These are phyloP conservation scores for Leishmania arabica DNA, from an alignment of 208 protist genomes.

Conservation along the genomic window DNA sequence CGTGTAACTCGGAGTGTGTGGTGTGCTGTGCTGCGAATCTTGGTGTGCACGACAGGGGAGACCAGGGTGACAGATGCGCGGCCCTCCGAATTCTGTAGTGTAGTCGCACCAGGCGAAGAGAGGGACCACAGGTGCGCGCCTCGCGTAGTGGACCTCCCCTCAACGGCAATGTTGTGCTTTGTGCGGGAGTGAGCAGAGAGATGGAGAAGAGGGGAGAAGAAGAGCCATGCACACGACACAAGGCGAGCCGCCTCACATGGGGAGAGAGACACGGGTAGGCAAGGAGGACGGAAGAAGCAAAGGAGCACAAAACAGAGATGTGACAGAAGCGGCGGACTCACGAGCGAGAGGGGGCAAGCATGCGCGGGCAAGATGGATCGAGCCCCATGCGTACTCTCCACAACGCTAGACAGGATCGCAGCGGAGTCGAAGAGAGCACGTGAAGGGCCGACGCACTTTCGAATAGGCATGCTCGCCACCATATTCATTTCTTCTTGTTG, in stretches of 20 bases:
- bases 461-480: background rate
- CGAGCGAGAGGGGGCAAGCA: background rate
- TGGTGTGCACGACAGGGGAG: background rate
- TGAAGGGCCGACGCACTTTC: too few species aligned
- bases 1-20: background rate
- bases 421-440: background rate
- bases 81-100: background rate
- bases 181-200: background rate
- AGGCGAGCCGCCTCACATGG: background rate
- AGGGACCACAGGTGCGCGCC: background rate
- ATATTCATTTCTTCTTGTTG: constrained; percentile 2
- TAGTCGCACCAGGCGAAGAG: background rate
- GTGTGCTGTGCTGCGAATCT: background rate
- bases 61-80: background rate
- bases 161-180: background rate
- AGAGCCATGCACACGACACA: constrained; percentile 2
- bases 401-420: background rate
- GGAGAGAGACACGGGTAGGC: background rate
- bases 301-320: background rate
- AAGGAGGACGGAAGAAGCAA: background rate
- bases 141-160: background rate
- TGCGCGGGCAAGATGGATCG: background rate
- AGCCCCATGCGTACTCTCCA: background rate
- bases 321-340: background rate
- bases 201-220: background rate